A percentile compares a stretch with the other conserved stretches of the same genome.
phyloP scores from a whole-genome alignment of 257 asterid species.

The Fraxinus excelsior region DNA sequence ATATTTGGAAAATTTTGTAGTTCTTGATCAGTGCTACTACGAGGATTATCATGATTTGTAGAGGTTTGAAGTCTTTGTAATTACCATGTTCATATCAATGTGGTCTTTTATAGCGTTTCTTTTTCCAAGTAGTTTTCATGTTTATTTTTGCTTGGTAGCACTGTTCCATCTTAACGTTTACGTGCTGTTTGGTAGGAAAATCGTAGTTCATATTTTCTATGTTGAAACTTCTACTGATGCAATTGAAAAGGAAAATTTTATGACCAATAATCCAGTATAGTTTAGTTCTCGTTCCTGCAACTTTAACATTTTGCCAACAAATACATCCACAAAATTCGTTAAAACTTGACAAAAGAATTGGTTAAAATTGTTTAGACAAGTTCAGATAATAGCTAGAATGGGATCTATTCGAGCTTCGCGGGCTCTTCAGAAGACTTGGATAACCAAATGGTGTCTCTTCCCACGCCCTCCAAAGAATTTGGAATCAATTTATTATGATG shows the following conservation, averaged over 20 bases:
- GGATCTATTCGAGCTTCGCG: background rate
- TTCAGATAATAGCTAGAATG: background rate
- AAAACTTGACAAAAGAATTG: background rate
- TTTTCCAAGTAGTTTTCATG: background rate
- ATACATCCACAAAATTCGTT: background rate
- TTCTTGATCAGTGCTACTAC: background rate
- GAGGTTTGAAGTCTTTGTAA: background rate
- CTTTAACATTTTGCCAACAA: background rate
- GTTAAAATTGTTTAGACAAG: background rate
- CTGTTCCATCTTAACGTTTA: background rate
- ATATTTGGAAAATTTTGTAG: slow-evolving; percentile 21
- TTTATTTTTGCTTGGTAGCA: background rate
- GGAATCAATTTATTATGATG: background rate
- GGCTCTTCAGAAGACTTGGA: slow-evolving; percentile 1
- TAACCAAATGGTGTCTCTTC: slow-evolving; percentile 9
- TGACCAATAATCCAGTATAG: background rate
- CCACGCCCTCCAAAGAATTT: background rate
- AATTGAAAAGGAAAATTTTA: background rate
- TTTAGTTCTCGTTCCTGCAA: background rate
- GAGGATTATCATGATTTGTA: background rate
- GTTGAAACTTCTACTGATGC: background rate
- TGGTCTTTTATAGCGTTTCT: background rate
- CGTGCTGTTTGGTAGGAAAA: background rate
- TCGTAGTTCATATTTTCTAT: too few relatives aligned
- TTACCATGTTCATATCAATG: background rate